Conservation (phyloP, 2,329 filamentous ascomycete species). For the Orbilia oligospora region DNA sequence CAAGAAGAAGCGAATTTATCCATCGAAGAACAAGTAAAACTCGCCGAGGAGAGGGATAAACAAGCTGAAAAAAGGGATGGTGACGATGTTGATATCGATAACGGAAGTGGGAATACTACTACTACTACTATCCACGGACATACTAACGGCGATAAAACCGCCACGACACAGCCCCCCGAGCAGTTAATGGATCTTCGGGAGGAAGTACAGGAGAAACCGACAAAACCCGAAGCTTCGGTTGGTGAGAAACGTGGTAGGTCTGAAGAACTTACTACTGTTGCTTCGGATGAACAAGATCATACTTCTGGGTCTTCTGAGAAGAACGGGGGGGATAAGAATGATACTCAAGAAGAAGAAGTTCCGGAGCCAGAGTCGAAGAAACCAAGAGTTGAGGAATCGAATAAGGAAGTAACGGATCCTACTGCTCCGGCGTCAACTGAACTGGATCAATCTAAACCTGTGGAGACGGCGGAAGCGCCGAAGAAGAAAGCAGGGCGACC, state of each 20-base stretch:
- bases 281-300: neutral
- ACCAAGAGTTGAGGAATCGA: conserved; percentile 33
- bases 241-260: conserved; percentile 46
- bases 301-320: neutral
- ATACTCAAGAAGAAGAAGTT: neutral
- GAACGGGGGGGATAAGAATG: conserved; percentile 1
- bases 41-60: conserved; percentile 4
- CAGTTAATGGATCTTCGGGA: conserved; percentile 42
- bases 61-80: neutral
- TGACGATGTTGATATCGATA: too few species aligned
- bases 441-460: neutral
- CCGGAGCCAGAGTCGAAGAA: conserved; percentile 53
- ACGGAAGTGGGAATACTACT: too few species aligned
- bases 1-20: conserved; percentile 37
- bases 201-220: conserved; percentile 36
- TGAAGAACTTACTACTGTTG: conserved; percentile 17
- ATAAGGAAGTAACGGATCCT: neutral
- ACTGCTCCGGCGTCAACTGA: neutral
- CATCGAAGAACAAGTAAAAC: conserved; percentile 32
- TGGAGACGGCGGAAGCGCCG: neutral
- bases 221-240: conserved; percentile 30
- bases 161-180: neutral
- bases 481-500: conserved; percentile 45
- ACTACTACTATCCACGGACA: conserved; percentile 9
- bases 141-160: conserved; percentile 1